Conservation (phyloP, 805 yeast genomes). For the Starmerella bombicola region DNA sequence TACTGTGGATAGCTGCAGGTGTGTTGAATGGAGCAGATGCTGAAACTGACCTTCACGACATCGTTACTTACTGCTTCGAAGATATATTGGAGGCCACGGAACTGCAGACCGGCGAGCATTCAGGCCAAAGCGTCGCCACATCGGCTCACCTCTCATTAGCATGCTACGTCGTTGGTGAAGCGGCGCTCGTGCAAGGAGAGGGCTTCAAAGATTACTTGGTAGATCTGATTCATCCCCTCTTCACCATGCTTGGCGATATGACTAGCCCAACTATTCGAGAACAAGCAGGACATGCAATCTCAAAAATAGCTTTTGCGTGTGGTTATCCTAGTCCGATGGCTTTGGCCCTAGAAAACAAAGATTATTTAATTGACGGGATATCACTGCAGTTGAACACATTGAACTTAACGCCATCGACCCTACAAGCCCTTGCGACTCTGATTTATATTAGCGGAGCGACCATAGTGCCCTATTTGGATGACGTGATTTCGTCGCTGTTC, state of each 20-base stretch:
- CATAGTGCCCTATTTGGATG: constrained; percentile 53
- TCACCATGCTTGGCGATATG: constrained; percentile 55
- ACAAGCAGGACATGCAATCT: constrained; percentile 43
- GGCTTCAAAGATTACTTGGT: constrained; percentile 47
- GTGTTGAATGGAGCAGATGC: constrained; percentile 8
- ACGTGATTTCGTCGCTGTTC: constrained; percentile 62
- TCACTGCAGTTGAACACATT: constrained; percentile 58
- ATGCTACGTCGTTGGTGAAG: constrained; percentile 17
- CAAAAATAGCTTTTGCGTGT: constrained; percentile 39
- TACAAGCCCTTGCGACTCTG: constrained; percentile 56
- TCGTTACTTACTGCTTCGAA: constrained; percentile 15
- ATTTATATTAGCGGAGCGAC: constrained; percentile 57
- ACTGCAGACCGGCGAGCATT: not conserved
- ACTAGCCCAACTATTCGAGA: constrained; percentile 35
- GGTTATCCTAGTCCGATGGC: constrained; percentile 41
- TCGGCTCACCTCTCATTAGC: constrained; percentile 13
- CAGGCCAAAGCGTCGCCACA: constrained; percentile 2
- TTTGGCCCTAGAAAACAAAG: constrained; percentile 55
- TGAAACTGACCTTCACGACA: constrained; percentile 12
- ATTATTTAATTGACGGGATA: constrained; percentile 70
- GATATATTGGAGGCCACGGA: constrained; percentile 7
- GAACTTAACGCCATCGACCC: constrained; percentile 58
- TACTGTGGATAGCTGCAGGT: constrained; percentile 16
- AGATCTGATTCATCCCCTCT: constrained; percentile 58
- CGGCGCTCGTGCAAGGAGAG: constrained; percentile 10